Percentiles rank a stretch among this genome's conserved stretches.
These are phyloP conservation scores for Dichomitus squalens DNA, from an alignment of 1,284 basidiomycete species.

Conservation along the genomic window DNA sequence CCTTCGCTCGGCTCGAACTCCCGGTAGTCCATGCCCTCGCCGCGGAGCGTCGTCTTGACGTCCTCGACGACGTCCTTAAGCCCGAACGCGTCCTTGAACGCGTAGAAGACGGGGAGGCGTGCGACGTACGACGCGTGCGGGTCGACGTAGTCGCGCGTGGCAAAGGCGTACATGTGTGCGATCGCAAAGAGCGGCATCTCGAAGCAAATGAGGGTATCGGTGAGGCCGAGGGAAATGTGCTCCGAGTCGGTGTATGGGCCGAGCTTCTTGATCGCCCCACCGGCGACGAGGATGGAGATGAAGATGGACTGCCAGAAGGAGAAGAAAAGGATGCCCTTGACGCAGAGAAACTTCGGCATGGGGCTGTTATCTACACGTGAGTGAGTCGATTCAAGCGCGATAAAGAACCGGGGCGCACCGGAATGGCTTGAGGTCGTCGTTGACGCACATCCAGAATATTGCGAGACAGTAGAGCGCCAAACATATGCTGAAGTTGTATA, in stretches of 20 bases:
- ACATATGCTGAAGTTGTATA: constrained; percentile 79
- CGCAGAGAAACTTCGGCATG: constrained; percentile 94
- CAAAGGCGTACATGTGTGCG: constrained; percentile 90
- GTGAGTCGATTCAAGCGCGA: not conserved
- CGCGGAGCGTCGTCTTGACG: constrained; percentile 79
- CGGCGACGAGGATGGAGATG: constrained; percentile 88
- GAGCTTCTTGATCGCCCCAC: constrained; percentile 74
- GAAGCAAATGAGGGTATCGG: constrained; percentile 89
- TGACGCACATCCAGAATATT: constrained; percentile 93
- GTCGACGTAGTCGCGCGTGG: constrained; percentile 83
- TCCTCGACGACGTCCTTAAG: constrained; percentile 89
- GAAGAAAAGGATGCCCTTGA: constrained; percentile 98
- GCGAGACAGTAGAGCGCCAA: constrained; percentile 86
- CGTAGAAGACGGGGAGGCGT: constrained; percentile 85
- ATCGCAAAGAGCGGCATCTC: constrained; percentile 99
- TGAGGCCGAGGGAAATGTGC: constrained; percentile 88
- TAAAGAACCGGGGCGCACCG: constrained; percentile 49
- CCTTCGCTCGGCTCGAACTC: constrained; percentile 96
- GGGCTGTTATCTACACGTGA: constrained; percentile 45
- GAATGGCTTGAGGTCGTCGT: constrained; percentile 85
- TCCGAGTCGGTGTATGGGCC: constrained; percentile 91
- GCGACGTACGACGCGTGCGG: constrained; percentile 70
- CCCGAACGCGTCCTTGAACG: constrained; percentile 87
- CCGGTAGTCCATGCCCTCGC: constrained; percentile 92
- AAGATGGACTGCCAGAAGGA: constrained; percentile 96